These are phyloP conservation scores for Microsporum audouinii DNA, from an alignment of 2,329 filamentous ascomycete genomes.

Conservation along the genomic window DNA sequence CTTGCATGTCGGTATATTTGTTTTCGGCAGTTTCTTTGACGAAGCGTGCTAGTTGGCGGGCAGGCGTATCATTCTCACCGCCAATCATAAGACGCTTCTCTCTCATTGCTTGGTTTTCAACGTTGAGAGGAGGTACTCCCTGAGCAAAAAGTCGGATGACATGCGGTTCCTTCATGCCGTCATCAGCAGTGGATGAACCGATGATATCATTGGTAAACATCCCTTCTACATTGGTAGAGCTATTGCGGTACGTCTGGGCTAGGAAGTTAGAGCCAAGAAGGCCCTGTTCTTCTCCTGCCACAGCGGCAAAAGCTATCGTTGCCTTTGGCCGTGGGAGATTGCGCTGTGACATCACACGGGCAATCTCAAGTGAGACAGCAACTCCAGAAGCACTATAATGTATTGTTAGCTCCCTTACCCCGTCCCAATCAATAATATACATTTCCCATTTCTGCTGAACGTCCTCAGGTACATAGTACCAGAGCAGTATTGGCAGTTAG, in stretches of 20 bases:
- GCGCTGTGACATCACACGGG: constrained; percentile 10
- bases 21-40: constrained; percentile 12
- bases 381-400: constrained; percentile 8
- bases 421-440: background rate
- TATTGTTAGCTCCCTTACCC: background rate
- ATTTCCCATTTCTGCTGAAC: too few species aligned
- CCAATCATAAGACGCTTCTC: constrained; percentile 10
- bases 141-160: constrained; percentile 10
- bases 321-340: constrained; percentile 6
- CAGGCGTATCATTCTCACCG: constrained; percentile 10
- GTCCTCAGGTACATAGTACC: too few species aligned
- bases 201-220: constrained; percentile 12
- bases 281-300: constrained; percentile 11
- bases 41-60: constrained; percentile 9
- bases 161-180: constrained; percentile 9
- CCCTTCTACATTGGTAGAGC: constrained; percentile 9
- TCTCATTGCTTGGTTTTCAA: constrained; percentile 7
- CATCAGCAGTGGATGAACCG: constrained; percentile 10
- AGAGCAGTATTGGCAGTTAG: background rate
- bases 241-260: constrained; percentile 8
- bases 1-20: constrained; percentile 7
- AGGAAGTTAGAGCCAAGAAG: constrained; percentile 8
- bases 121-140: constrained; percentile 7
- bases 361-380: constrained; percentile 10
- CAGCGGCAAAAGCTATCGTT: constrained; percentile 11